Base-by-base conservation (phyloP, 805 yeast species). In the Myxozyma nipponensis region DNA sequence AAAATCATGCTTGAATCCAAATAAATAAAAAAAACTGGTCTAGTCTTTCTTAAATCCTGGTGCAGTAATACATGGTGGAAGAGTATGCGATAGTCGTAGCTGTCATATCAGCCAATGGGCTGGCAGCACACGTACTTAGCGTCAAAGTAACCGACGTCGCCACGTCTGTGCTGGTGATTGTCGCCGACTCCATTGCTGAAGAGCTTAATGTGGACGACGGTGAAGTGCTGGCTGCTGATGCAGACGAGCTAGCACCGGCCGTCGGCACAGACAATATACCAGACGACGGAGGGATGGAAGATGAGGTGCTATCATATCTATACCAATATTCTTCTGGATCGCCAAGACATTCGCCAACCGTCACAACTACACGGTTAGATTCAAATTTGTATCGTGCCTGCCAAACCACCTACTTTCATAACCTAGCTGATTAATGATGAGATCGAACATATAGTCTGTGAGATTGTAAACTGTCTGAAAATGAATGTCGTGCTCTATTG, bases 301-400 rank as follows among this genome's bases (percentile, higher is more conserved):
- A 6, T 7, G 39, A 35, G 22, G 3, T 13, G 37, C 18, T 24
- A 39, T 17, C 19, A 10, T 54, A 44, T 25, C 55, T 38, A 25
- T 50, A 53, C 56, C 56, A 52, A 40, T 47, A 22, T 39, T 36
- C 38, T 26, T 47, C 45, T 3, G 52, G 49, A 44, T 52, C 56
- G 6, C 40, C 44, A n/a, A 52, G 35, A 21, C 56, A 52, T 24
- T 52, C 52, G 15, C 56, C 56, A n/a, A 52, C 49, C 3, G 56
- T 52, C 6, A 52, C 52, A 6, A 48, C 44, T 45, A 26, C n/a
- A 36, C 32, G 7, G 32, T 28, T 28, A 28, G 32, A 13, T 28
- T 7, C 13, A 13, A 28, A 13, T 9, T 28, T 7, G 7, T 9
- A 7, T 9, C 13, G 32, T 9, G 32, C 32, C 13, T 28, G 32